These are phyloP conservation scores for Arachnopeziza araneosa DNA, from an alignment of 2,329 filamentous ascomycete species.

Conservation along the genomic window DNA sequence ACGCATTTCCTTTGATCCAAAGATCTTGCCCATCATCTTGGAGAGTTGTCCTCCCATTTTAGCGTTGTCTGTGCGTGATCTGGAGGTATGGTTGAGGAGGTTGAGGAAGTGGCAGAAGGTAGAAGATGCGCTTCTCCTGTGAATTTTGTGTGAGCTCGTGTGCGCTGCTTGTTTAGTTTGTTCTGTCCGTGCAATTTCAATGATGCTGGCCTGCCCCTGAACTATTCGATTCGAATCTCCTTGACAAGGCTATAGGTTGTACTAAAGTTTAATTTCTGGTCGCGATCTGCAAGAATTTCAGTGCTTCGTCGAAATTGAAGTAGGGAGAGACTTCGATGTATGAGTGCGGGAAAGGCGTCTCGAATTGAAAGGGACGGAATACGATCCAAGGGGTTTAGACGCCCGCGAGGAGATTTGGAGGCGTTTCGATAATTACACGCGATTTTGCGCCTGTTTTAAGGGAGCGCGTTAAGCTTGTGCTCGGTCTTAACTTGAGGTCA, in stretches of 20 bases:
- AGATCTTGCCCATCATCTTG: constrained; percentile 97
- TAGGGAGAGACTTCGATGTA: background rate
- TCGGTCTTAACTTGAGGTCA: no score
- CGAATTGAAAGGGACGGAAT: background rate
- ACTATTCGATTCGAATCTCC: background rate
- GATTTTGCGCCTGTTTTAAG: no score
- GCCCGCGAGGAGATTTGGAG: background rate
- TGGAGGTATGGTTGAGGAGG: background rate
- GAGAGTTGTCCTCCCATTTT: constrained; percentile 90
- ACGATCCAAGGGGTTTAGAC: background rate
- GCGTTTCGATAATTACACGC: no score
- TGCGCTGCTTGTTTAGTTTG: background rate
- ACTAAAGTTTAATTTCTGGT: background rate
- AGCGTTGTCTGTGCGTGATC: constrained; percentile 11
- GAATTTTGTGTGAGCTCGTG: background rate
- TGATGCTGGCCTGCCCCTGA: background rate
- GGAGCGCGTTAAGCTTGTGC: no score
- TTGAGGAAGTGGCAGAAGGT: no score
- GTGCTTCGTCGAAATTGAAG: background rate
- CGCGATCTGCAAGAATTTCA: background rate
- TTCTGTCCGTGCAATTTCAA: background rate
- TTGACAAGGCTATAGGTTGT: background rate
- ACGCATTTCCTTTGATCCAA: constrained; percentile 98
- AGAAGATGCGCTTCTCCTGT: background rate
- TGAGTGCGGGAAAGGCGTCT: background rate